Percentiles rank a stretch among this genome's conserved stretches.
These are phyloP conservation scores for Pittosporum tobira DNA, from an alignment of 129 eudicot genomes.

Conservation along the genomic window DNA sequence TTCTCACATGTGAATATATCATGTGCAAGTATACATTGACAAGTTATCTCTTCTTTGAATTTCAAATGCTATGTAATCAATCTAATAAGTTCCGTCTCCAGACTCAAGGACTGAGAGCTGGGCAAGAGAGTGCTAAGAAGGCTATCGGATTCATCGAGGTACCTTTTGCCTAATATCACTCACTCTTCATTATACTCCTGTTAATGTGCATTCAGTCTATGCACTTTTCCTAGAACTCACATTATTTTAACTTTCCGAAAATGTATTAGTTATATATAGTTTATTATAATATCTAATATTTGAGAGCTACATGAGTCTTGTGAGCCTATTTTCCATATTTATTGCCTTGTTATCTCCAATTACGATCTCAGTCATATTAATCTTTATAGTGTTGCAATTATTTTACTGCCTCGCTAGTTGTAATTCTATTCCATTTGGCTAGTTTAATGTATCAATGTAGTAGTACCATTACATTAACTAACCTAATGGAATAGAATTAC, in stretches of 20 bases:
- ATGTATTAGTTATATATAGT: too few species aligned
- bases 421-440: too few species aligned
- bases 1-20: background rate
- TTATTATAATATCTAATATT: too few species aligned
- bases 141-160: conserved; percentile 84
- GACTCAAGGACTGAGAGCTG: conserved; percentile 91
- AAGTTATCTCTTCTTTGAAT: background rate
- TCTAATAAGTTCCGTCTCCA: conserved; percentile 21
- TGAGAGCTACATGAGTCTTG: too few species aligned
- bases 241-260: too few species aligned
- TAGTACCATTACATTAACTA: background rate
- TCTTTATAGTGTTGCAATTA: too few species aligned
- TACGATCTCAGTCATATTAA: too few species aligned
- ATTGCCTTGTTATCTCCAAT: too few species aligned
- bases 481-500: background rate
- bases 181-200: background rate
- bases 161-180: conserved; percentile 8
- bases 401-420: too few species aligned
- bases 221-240: background rate
- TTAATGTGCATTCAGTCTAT: background rate
- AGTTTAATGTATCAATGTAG: too few species aligned
- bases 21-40: background rate
- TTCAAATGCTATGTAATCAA: background rate
- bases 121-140: conserved; percentile 66
- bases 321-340: too few species aligned